A percentile compares a stretch with the other conserved stretches of the same genome.
Evolutionary conservation across 108 stramenopile genomes (phyloP).

Genomic region (Skeletonema costatum): DNA sequence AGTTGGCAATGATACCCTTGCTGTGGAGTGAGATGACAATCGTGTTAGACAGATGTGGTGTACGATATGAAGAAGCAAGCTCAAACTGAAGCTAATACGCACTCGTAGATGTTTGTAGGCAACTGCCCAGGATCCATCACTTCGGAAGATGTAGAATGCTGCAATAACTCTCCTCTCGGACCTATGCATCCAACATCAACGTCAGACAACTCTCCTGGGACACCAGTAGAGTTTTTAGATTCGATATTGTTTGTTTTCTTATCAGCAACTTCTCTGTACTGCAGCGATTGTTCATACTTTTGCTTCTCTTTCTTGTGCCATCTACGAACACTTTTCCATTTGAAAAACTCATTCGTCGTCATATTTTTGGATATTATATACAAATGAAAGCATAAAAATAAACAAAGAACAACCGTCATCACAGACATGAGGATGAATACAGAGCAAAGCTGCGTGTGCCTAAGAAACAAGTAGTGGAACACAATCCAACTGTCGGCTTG

Average conservation of each 20-base stretch:
- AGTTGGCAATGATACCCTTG: constrained; percentile 72
- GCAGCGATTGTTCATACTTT: constrained; percentile 61
- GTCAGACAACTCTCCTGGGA: constrained; percentile 32
- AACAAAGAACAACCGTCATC: constrained; percentile 62
- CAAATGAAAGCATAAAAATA: constrained; percentile 66
- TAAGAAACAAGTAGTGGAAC: constrained; percentile 67
- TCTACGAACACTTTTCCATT: constrained; percentile 72
- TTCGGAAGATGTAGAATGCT: constrained; percentile 1
- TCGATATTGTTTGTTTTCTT: background rate
- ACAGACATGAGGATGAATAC: constrained; percentile 55
- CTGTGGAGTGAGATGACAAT: background rate
- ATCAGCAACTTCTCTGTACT: constrained; percentile 3
- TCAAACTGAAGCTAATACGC: background rate
- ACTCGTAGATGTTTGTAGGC: constrained; percentile 32
- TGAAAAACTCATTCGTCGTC: constrained; percentile 87
- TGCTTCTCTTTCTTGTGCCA: constrained; percentile 70
- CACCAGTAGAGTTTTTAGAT: background rate
- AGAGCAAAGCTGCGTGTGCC: constrained; percentile 29
- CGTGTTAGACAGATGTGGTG: background rate
- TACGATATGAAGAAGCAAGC: background rate
- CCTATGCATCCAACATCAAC: constrained; percentile 72
- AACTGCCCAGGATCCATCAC: constrained; percentile 76
- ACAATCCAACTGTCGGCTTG: constrained; percentile 55
- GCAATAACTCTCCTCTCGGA: constrained; percentile 8
- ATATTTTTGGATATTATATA: constrained; percentile 55